Conservation (phyloP, 73 alveolate species). For the Paramecium bursaria region DNA sequence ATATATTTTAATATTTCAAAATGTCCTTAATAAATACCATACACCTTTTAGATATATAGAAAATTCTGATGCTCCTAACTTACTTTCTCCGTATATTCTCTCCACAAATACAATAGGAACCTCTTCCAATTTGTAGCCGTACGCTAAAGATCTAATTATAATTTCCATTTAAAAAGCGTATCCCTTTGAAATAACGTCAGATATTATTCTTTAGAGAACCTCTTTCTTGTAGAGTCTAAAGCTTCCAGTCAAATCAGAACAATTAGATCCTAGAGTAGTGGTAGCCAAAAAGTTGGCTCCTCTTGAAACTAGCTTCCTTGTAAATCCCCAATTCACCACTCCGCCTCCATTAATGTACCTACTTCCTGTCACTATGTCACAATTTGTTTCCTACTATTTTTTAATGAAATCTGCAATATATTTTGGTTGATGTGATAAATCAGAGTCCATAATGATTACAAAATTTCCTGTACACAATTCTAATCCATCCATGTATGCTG, state of each 20-base stretch:
- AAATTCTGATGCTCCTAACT: conserved; percentile 97
- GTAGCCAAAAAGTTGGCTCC: conserved; percentile 98
- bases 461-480: conserved; percentile 89
- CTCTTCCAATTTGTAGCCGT: conserved; percentile 75
- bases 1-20: too few relatives aligned
- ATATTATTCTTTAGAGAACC: conserved; percentile 87
- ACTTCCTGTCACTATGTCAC: conserved; percentile 97
- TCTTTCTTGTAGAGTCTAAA: conserved; percentile 89
- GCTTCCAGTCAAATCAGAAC: conserved; percentile 97
- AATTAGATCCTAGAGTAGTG: conserved; percentile 84
- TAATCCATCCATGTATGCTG: conserved; percentile 98
- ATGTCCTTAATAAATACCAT: conserved; percentile 86
- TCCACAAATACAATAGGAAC: conserved; percentile 98
- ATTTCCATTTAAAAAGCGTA: conserved; percentile 99
- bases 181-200: conserved; percentile 89
- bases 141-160: conserved; percentile 89
- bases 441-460: conserved; percentile 98
- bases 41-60: conserved; percentile 93
- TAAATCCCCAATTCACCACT: conserved; percentile 97
- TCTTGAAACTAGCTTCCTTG: conserved; percentile 92
- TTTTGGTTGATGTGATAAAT: conserved; percentile 96
- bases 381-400: conserved; percentile 85
- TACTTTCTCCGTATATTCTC: conserved; percentile 95
- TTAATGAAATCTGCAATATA: conserved; percentile 74
- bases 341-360: conserved; percentile 92